Base-by-base conservation (phyloP, 225 moss, liverwort and hornwort species). In the Sphagnum tenellum region DNA sequence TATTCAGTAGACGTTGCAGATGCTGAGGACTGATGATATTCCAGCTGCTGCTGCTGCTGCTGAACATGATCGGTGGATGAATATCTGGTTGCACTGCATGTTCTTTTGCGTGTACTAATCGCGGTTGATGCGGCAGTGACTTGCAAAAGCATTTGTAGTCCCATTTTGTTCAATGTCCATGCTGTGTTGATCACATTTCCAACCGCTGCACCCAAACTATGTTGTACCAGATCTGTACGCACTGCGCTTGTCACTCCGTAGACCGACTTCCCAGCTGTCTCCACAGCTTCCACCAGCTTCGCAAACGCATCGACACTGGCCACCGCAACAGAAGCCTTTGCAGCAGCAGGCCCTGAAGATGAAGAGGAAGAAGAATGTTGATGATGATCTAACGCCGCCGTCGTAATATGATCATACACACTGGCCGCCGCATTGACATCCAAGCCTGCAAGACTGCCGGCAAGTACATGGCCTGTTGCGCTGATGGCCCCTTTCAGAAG, bases 251-350 rank as follows among this genome's bases (percentile, higher is more conserved):
- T 93, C 3, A 69, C 78, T 0, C 70, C 68, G 5, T 77, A 80
- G 0, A 94, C 13, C 0, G 90, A 84, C 4, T 88, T 90, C 3
- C 93, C 93, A 0, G 90, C 88, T 0, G 86, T 84, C 60, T 94
- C 93, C 47, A 94, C 90, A 0, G 90, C 93, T 49, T 89, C 93
- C 4, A 88, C 88, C 1, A 94, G 88, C 46, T 79, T 88, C 0
- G 87, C 91, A 29, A 94, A 94, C 1, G 91, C 91, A 54, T 91
- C 89, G 3, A 94, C 85, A 4, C 89, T 87, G 3, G 94, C 94
- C 0, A 94, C 79, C 0, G 82, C 83, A 0, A 86, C 29, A 29
- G 29, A 29, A 29, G 29, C 29, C 29, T 29, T 29, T 29, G 29
- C 29, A 29, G 29, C 29, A 29, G 29, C 29, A 29, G 29, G 0